These are phyloP conservation scores for Pilatotrama ljubarskyi DNA, from an alignment of 768 basidiomycete genomes.

Conservation along the genomic window DNA sequence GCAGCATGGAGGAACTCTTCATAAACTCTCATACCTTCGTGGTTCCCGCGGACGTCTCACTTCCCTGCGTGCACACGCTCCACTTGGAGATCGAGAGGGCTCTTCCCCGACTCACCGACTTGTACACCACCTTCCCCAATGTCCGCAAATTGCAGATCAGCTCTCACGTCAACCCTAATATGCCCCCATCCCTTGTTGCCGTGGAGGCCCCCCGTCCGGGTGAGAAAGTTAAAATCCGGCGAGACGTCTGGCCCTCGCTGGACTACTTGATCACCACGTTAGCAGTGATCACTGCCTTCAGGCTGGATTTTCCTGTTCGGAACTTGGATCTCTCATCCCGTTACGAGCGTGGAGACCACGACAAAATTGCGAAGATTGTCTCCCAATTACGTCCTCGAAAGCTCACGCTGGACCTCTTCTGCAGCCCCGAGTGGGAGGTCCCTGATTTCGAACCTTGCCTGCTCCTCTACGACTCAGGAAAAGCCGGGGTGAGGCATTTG, in stretches of 20 bases:
- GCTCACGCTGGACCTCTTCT: background rate
- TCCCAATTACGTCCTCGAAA: background rate
- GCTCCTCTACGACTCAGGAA: background rate
- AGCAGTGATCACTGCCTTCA: background rate
- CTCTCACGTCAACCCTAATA: background rate
- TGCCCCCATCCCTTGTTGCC: no score
- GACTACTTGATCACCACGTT: background rate
- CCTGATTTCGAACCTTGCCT: background rate
- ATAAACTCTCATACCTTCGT: background rate
- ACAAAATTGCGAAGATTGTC: background rate
- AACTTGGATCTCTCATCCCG: background rate
- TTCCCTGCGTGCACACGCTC: background rate
- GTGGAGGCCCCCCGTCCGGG: no score
- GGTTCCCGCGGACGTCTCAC: background rate
- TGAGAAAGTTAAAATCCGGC: no score
- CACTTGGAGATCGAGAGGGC: background rate
- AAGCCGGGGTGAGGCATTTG: background rate
- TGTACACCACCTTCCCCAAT: background rate
- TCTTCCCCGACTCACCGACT: background rate
- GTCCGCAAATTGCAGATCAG: background rate
- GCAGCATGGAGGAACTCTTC: background rate
- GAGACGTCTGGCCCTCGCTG: background rate
- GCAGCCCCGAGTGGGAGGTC: no score
- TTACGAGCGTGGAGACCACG: background rate
- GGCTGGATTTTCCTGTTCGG: background rate